Evolutionary conservation across 1,284 basidiomycete species (phyloP).

Genomic region (Farysia itapuensis): DNA sequence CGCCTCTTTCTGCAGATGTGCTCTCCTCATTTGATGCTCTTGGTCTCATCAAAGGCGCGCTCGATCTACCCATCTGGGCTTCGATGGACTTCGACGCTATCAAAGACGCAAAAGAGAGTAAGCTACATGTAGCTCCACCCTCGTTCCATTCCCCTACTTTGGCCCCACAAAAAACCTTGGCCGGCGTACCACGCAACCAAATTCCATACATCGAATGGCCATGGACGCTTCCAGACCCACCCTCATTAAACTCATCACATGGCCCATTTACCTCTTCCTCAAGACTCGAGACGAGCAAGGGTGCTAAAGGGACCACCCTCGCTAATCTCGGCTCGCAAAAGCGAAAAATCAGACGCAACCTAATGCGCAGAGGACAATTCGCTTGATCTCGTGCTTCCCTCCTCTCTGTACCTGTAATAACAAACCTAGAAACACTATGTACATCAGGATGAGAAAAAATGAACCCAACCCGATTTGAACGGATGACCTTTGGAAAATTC

Average conservation of each 20-base stretch:
- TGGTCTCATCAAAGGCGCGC: slow-evolving; percentile 76
- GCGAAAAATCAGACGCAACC: slow-evolving; percentile 76
- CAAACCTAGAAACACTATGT: no score
- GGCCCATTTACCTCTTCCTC: no score
- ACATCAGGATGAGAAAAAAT: slow-evolving; percentile 8
- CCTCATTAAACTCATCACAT: no score
- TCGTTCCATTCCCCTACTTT: no score
- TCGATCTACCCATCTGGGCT: slow-evolving; percentile 83
- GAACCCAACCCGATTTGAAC: slow-evolving; percentile 42
- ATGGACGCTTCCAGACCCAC: slow-evolving; percentile 64
- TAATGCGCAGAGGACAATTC: slow-evolving; percentile 69
- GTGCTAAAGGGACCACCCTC: slow-evolving; percentile 17
- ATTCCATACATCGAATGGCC: slow-evolving; percentile 84
- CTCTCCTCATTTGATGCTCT: slow-evolving; percentile 59
- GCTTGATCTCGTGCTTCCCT: no score
- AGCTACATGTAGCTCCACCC: slow-evolving; percentile 5
- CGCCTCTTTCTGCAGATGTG: slow-evolving; percentile 64
- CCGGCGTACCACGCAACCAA: slow-evolving; percentile 66
- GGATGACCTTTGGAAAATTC: slow-evolving; percentile 38
- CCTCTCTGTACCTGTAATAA: no score
- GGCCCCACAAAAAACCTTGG: slow-evolving; percentile 59
- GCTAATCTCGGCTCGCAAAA: slow-evolving; percentile 68
- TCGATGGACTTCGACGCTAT: slow-evolving; percentile 73
- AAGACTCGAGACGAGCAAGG: neutral
- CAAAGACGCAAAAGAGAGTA: slow-evolving; percentile 27